Conservation (phyloP, 768 basidiomycete genomes). For the Boletus vinaceobasis region DNA sequence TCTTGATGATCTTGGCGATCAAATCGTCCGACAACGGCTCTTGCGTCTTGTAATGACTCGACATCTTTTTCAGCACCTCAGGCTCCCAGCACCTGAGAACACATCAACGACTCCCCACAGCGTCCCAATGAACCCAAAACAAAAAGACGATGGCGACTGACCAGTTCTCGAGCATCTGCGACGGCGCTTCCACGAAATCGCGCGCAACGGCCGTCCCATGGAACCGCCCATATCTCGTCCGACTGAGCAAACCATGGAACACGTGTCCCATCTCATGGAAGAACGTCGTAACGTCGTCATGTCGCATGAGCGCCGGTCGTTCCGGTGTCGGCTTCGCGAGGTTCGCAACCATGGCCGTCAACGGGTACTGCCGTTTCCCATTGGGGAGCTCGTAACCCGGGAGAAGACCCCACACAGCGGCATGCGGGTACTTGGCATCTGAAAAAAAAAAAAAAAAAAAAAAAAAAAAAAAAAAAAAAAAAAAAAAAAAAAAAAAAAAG, state of each 20-base stretch:
- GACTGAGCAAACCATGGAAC: conserved; percentile 66
- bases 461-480: no score
- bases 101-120: not conserved
- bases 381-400: conserved; percentile 57
- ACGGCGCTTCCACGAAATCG: conserved; percentile 88
- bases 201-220: conserved; percentile 79
- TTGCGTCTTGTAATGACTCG: conserved; percentile 72
- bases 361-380: conserved; percentile 66
- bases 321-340: conserved; percentile 80
- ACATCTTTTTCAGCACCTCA: conserved; percentile 71
- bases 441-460: no score
- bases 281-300: conserved; percentile 85
- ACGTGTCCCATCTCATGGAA: conserved; percentile 89
- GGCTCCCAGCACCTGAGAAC: conserved; percentile 73
- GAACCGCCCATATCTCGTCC: conserved; percentile 71
- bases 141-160: conserved; percentile 18
- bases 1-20: conserved; percentile 78
- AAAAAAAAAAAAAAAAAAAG: no score
- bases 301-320: conserved; percentile 81
- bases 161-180: conserved; percentile 94
- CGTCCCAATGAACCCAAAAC: not conserved
- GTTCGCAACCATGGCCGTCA: conserved; percentile 87
- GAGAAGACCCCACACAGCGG: conserved; percentile 78
- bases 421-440: conserved; percentile 83
- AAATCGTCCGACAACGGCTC: conserved; percentile 62